Evolutionary conservation across 1,139 yeast species (phyloP), one percentile per base, ranked within the genome.

Genomic region (Starmera stellimalicola): DNA sequence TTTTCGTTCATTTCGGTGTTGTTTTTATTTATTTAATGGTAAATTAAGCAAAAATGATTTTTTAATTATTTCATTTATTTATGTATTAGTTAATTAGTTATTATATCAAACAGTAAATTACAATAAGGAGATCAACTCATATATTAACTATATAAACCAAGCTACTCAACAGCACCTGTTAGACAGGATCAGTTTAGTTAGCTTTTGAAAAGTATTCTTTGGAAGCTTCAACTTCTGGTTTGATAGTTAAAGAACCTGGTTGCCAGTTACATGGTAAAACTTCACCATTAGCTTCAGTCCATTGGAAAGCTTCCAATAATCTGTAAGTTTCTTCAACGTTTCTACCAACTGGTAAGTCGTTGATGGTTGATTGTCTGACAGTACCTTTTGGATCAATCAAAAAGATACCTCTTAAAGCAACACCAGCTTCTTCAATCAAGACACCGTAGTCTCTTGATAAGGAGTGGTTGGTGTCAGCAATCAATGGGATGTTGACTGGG

Each of bases 231-330:
- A 85, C 91, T 53, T 73, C 81, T 56, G 95, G 91, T 67, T 82
- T 80, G 71, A 88, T 88, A 67, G 95, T 83, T 57, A 83, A 94
- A 43, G 85, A 63, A 70, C 97, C 97, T 68, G 93, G 88, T 54
- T 84, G 83, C 97, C 98, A 91, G 93, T 87, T 88, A 63, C 97
- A 96, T 55, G 96, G 96, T 70, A 95, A 84, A 51, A 91, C 97
- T 68, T 91, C 95, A 68, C 97, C 95, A 76, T 88, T 70, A 74
- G 84, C 81, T 66, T 88, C 95, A 57, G 95, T 81, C 85, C 91
- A 87, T 73, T 88, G 94, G 95, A 91, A 88, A 54, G 96, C 97
- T 62, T 91, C 97, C 49, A 91, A 77, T 62, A 91, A 78, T 81
- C 98, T 87, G 60, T 84, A 73, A 51, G 96, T 82, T 74, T 91